Conservation (phyloP, 345 rosid species). For the Eucalyptus brandiana region DNA sequence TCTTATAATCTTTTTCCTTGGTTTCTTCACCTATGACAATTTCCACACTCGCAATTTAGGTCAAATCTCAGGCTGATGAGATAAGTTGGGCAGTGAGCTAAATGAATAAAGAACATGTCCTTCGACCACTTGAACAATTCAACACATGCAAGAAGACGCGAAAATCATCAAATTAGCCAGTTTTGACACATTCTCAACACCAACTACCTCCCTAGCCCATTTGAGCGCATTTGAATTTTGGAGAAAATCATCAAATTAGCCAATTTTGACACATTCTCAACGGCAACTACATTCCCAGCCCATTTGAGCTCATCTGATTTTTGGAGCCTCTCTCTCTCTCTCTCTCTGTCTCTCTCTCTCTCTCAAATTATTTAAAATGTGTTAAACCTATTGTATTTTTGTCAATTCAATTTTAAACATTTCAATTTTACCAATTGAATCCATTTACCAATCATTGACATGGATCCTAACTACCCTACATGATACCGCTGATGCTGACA, state of each 20-base stretch:
- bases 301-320: neutral
- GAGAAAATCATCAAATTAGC: neutral
- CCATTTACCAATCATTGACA: neutral
- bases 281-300: neutral
- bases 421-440: neutral
- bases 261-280: neutral
- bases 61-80: neutral
- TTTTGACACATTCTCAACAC: neutral
- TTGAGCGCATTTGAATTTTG: neutral
- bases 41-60: neutral
- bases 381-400: too few relatives aligned
- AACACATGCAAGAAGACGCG: neutral
- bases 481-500: rapidly evolving
- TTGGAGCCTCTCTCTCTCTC: neutral
- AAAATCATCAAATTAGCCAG: neutral
- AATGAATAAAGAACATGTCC: neutral
- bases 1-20: neutral
- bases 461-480: too few relatives aligned
- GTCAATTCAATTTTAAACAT: too few relatives aligned
- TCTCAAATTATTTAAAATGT: too few relatives aligned
- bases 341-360: neutral
- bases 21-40: neutral
- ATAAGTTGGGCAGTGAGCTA: neutral
- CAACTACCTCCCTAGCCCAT: neutral
- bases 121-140: neutral